Percentiles rank a stretch among this genome's conserved stretches.
Conservation (phyloP, 148 eudicot species). For the Cornus kousa region DNA sequence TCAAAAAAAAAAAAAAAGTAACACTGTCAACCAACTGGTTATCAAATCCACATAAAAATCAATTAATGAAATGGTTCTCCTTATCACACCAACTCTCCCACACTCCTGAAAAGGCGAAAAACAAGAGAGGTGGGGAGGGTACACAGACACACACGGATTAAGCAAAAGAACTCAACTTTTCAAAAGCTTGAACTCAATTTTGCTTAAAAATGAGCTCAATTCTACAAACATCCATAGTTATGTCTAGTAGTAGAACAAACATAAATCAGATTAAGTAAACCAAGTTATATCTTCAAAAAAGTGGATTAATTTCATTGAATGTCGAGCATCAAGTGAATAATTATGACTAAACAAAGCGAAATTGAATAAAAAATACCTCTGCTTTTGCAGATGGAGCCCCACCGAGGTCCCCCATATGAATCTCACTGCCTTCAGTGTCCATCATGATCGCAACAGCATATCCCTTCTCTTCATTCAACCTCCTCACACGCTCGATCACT, state of each 20-base stretch:
- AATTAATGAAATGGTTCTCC: no score
- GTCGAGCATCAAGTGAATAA: neutral
- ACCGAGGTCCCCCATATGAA: constrained; percentile 98
- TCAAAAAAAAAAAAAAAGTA: no score
- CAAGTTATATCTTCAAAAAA: neutral
- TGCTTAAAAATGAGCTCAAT: neutral
- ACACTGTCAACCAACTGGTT: no score
- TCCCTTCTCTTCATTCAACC: constrained; percentile 84
- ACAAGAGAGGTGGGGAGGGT: no score
- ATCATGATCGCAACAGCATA: constrained; percentile 94
- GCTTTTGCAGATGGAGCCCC: constrained; percentile 81
- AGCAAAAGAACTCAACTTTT: no score
- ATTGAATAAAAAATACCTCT: constrained; percentile 44
- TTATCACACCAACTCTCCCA: no score
- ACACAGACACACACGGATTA: no score
- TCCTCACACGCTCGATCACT: constrained; percentile 73
- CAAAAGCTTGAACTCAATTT: neutral
- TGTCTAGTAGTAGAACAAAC: neutral
- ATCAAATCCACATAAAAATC: no score
- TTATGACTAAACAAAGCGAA: neutral
- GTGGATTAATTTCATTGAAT: neutral
- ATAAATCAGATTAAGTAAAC: neutral
- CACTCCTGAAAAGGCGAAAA: no score
- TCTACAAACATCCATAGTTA: neutral
- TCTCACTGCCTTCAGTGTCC: constrained; percentile 99